Evolutionary conservation across 192 early-diverging fungal species (phyloP).

Genomic region (Obelidium mucronatum): DNA sequence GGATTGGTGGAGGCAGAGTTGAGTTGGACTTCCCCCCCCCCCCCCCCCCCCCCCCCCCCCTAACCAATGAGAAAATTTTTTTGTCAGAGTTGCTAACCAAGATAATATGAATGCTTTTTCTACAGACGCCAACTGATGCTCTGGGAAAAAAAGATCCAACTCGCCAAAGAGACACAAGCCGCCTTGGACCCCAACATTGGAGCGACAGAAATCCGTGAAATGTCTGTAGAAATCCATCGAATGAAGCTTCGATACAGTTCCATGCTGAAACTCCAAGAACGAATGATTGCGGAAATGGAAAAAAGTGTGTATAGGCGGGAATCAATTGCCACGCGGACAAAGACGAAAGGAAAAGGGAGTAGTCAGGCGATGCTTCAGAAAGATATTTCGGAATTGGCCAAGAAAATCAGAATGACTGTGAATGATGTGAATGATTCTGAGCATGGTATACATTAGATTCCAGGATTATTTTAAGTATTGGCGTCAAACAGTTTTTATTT

Average conservation of each 20-base stretch:
- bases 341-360: conserved; percentile 59
- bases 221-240: conserved; percentile 67
- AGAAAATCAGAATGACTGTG: conserved; percentile 54
- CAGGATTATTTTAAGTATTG: not conserved
- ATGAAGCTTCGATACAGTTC: conserved; percentile 67
- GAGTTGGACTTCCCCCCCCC: conserved; percentile 52
- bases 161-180: conserved; percentile 69
- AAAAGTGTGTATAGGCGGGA: conserved; percentile 66
- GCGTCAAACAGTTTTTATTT: not conserved
- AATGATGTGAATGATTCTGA: conserved; percentile 62
- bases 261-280: conserved; percentile 70
- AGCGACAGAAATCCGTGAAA: conserved; percentile 66
- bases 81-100: not conserved
- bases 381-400: conserved; percentile 59
- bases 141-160: conserved; percentile 74
- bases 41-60: not conserved
- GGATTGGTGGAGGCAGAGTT: conserved; percentile 68
- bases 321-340: conserved; percentile 56
- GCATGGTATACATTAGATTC: conserved; percentile 38
- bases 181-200: conserved; percentile 71
- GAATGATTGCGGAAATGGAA: conserved; percentile 72
- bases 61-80: too few species aligned
- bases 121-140: conserved; percentile 68
- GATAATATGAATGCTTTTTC: conserved; percentile 17
- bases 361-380: conserved; percentile 59